These are phyloP conservation scores for Mycena leptocephala DNA, from an alignment of 768 basidiomycete species.

Conservation along the genomic window DNA sequence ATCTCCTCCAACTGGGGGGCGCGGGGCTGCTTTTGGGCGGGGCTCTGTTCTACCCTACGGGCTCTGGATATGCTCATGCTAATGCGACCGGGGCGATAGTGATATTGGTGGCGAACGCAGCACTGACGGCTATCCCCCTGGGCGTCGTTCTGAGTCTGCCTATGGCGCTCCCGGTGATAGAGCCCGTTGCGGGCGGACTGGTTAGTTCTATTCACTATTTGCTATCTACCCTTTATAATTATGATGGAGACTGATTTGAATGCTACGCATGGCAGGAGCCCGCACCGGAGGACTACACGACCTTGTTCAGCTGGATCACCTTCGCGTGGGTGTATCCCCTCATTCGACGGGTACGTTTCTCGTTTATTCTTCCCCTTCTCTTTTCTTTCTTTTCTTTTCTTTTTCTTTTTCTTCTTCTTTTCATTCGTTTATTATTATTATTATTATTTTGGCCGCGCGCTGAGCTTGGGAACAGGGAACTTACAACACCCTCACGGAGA, in stretches of 20 bases:
- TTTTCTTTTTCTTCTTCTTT: too few species aligned
- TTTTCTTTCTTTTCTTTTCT: too few species aligned
- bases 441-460: too few species aligned
- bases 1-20: neutral
- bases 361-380: neutral
- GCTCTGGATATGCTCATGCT: neutral
- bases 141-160: neutral
- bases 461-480: conserved; percentile 54
- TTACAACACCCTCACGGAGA: conserved; percentile 72
- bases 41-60: neutral
- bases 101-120: too few species aligned
- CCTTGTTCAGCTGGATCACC: conserved; percentile 79
- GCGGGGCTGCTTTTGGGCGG: neutral
- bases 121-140: neutral
- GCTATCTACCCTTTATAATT: too few species aligned
- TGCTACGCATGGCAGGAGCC: too few species aligned
- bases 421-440: too few species aligned
- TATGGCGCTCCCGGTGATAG: neutral
- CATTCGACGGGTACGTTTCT: conserved; percentile 63
- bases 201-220: neutral
- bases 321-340: conserved; percentile 83
- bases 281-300: conserved; percentile 81
- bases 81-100: too few species aligned
- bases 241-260: too few species aligned
- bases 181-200: neutral